These are phyloP conservation scores for Colletotrichum navitas DNA, from an alignment of 2,329 filamentous ascomycete genomes.

Conservation along the genomic window DNA sequence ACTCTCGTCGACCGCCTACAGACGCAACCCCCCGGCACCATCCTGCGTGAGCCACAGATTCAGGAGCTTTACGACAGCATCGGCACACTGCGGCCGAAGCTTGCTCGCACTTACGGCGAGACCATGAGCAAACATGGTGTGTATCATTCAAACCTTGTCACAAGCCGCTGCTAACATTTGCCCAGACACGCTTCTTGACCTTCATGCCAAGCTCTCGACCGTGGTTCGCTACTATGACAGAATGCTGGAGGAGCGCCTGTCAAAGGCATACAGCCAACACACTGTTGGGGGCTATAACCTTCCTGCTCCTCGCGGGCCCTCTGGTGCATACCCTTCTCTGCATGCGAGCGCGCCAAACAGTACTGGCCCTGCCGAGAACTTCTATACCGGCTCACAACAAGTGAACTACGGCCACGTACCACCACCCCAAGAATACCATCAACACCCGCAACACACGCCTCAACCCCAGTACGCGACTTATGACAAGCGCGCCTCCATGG, in stretches of 20 bases:
- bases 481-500: constrained; percentile 56
- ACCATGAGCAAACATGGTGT: constrained; percentile 99
- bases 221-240: constrained; percentile 98
- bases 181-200: constrained; percentile 88
- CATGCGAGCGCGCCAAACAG: constrained; percentile 63
- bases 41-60: constrained; percentile 96
- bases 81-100: constrained; percentile 89
- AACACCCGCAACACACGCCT: constrained; percentile 52
- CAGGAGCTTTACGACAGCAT: constrained; percentile 99
- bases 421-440: constrained; percentile 66
- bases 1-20: constrained; percentile 95
- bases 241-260: constrained; percentile 96
- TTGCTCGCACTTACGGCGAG: constrained; percentile 95
- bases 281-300: constrained; percentile 74
- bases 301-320: constrained; percentile 63
- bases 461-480: constrained; percentile 61
- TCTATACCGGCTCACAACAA: constrained; percentile 78
- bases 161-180: constrained; percentile 50
- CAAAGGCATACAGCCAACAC: constrained; percentile 91
- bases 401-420: constrained; percentile 61
- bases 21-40: constrained; percentile 94
- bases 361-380: constrained; percentile 77
- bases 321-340: constrained; percentile 79
- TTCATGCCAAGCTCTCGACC: constrained; percentile 94
- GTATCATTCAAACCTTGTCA: constrained; percentile 46